Evolutionary conservation across 768 basidiomycete genomes (phyloP).

Genomic region (Suillus alpinus): DNA sequence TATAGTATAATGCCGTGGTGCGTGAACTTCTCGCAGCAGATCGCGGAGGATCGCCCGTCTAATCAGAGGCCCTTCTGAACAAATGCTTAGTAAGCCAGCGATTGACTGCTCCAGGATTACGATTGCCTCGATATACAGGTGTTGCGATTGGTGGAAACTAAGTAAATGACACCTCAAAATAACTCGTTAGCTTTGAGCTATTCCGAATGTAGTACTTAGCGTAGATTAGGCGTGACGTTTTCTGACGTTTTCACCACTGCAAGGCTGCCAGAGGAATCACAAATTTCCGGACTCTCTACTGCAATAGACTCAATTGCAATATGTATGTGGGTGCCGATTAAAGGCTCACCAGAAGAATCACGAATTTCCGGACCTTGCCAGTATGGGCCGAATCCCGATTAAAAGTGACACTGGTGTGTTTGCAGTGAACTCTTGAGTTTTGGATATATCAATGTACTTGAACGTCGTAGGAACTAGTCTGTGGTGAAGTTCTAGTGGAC

Average conservation of each 20-base stretch:
- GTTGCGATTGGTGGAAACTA: not conserved
- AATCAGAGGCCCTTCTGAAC: not conserved
- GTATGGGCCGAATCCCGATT: no score
- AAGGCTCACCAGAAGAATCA: no score
- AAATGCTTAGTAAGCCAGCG: not conserved
- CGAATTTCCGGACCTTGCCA: no score
- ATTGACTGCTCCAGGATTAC: not conserved
- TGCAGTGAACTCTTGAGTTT: not conserved
- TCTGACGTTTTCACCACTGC: not conserved
- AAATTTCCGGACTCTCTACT: not conserved
- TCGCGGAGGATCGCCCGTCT: not conserved
- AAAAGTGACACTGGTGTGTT: not conserved
- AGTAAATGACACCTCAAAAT: not conserved
- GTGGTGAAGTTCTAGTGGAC: not conserved
- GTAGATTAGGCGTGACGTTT: not conserved
- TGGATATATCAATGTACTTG: not conserved
- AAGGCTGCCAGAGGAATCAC: not conserved
- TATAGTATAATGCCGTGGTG: not conserved
- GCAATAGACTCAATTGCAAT: not conserved
- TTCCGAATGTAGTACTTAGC: no score
- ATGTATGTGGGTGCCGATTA: not conserved
- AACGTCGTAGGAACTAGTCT: not conserved
- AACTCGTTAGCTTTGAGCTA: not conserved
- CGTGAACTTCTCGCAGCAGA: not conserved
- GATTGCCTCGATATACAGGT: not conserved